Base-by-base conservation (phyloP, 2,329 filamentous ascomycete species). In the Claviceps sp. region DNA sequence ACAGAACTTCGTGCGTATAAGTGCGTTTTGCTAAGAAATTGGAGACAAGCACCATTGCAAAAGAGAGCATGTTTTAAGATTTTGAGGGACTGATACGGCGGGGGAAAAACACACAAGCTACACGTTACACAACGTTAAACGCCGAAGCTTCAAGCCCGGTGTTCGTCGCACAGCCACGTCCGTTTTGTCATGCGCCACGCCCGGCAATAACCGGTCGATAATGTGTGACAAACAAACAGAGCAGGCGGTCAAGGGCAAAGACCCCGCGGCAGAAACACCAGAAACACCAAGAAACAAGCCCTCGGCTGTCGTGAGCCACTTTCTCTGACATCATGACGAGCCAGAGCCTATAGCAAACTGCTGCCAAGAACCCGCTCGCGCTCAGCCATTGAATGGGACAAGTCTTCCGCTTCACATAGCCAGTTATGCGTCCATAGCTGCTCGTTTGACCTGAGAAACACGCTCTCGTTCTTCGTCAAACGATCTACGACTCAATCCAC, bases 201-300 rank as follows among this genome's bases (percentile, higher is more conserved):
- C 30, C 30, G 30, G 30, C 30, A 34, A 34, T 34, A 34, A 11
- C 30, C 30, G 30, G 9, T 34, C 30, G 4, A 34, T 34, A 4
- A 34, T 34, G 30, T 14, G 18, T 20, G 40, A 3, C 18, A 22
- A 42, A 36, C 16, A n/a, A 47, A 51, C n/a, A 47, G 2, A 38
- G 52, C 46, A 54, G 52, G 52, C 52, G 52, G 52, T 54, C 34
- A 48, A 8, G 7, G 20, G 38, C 38, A 18, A 47, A 18, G 13
- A 37, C n/a, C 36, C 45, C 16, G 18, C 13, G 24, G 45, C 24
- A 36, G 7, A 20, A 34, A 47, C n/a, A 38, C 34, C 26, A 46
- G 18, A 22, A 13, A 44, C 20, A 24, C 42, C 42, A 44, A 18
- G 24, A 44, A 44, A 9, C 14, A 20, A 13, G 8, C 24, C 22